Percentiles rank a stretch among this genome's conserved stretches.
Conservation (phyloP, 1,284 basidiomycete species). For the Malassezia arunalokei region DNA sequence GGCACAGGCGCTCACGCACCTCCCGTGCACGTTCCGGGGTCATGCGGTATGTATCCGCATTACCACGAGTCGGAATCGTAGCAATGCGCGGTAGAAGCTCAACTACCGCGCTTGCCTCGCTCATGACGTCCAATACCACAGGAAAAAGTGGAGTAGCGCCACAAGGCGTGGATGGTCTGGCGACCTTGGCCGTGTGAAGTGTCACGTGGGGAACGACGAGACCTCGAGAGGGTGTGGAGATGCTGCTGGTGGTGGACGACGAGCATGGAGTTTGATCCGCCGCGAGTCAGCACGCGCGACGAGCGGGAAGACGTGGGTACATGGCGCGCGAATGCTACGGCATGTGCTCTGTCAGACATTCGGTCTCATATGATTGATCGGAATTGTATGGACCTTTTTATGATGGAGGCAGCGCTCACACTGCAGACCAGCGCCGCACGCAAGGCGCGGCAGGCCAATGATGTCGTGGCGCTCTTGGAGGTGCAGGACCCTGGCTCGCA, state of each 20-base stretch:
- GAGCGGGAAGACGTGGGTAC: background rate
- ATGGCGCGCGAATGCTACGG: background rate
- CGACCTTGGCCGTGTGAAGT: no score
- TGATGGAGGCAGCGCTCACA: conserved; percentile 2
- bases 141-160: no score
- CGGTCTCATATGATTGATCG: background rate
- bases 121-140: background rate
- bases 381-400: conserved; percentile 1
- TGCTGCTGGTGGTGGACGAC: no score
- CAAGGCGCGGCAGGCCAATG: conserved; percentile 7
- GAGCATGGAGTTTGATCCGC: conserved; percentile 3
- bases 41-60: conserved; percentile 7
- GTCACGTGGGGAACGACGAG: no score
- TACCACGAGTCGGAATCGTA: conserved; percentile 7
- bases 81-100: conserved; percentile 16
- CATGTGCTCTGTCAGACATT: background rate
- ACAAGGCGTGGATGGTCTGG: no score
- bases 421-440: conserved; percentile 6
- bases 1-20: conserved; percentile 5
- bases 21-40: background rate
- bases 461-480: conserved; percentile 9
- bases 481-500: conserved; percentile 7
- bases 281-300: background rate
- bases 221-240: no score
- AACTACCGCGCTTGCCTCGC: conserved; percentile 5